phyloP scores from a whole-genome alignment of 768 basidiomycete genomes.

The Lyophyllum atratum region DNA sequence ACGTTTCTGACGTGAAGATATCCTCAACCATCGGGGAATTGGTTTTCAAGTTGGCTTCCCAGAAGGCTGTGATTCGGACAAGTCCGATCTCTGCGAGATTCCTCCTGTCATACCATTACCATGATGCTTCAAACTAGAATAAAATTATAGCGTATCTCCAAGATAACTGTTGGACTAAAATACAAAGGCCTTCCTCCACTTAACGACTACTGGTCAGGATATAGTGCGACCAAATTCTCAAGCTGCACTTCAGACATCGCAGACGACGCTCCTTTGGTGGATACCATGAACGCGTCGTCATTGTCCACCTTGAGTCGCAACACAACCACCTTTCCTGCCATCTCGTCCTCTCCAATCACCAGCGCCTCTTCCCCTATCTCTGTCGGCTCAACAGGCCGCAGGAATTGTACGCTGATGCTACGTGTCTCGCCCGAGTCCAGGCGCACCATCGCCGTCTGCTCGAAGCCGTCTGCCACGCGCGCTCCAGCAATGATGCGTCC shows the following conservation, averaged over 20 bases:
- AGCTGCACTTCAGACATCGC: conserved; percentile 35
- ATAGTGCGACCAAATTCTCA: conserved; percentile 35
- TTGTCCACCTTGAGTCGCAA: conserved; percentile 40
- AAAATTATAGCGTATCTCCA: too few relatives aligned
- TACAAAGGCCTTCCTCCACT: not conserved
- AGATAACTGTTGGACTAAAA: not conserved
- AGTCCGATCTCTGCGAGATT: too few relatives aligned
- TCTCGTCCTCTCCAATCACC: conserved; percentile 35
- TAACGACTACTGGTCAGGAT: conserved; percentile 8
- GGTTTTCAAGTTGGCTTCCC: too few relatives aligned
- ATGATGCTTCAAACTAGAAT: too few relatives aligned
- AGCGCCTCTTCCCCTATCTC: conserved; percentile 49
- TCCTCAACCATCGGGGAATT: conserved; percentile 13
- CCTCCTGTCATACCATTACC: too few relatives aligned
- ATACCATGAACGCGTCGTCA: conserved; percentile 33
- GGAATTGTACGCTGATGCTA: conserved; percentile 40
- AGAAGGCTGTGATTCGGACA: too few relatives aligned
- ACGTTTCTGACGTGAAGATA: conserved; percentile 42
- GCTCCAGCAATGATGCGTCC: conserved; percentile 29
- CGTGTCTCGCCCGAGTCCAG: conserved; percentile 32
- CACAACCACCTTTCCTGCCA: conserved; percentile 44
- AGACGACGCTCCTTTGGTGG: conserved; percentile 34
- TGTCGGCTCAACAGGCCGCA: conserved; percentile 41
- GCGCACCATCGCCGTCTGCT: conserved; percentile 26
- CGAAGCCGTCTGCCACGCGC: conserved; percentile 25